Conservation (phyloP, 1,284 basidiomycete genomes). For the Pisolithus thermaeus region DNA sequence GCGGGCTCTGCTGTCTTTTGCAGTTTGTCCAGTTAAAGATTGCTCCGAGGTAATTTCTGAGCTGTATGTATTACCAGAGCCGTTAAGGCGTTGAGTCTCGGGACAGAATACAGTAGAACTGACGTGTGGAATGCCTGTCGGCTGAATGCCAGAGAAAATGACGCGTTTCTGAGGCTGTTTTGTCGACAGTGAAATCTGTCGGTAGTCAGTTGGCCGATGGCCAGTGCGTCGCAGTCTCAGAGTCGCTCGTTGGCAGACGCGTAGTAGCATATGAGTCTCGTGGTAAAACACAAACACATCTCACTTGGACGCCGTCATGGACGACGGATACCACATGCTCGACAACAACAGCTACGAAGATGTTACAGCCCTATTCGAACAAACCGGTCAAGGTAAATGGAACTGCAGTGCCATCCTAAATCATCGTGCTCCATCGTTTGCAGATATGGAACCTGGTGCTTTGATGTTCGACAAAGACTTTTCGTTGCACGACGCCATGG, state of each 20-base stretch:
- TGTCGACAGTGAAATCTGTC: not conserved
- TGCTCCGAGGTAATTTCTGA: conserved; percentile 93
- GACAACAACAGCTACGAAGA: conserved; percentile 57
- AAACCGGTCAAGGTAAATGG: conserved; percentile 49
- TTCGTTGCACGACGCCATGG: conserved; percentile 82
- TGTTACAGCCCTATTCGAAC: conserved; percentile 50
- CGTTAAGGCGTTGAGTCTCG: conserved; percentile 4
- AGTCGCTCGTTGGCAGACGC: too few species aligned
- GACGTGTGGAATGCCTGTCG: conserved; percentile 84
- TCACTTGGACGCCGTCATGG: conserved; percentile 11
- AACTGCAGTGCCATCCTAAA: not conserved
- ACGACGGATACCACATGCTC: conserved; percentile 33
- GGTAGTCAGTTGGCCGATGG: not conserved
- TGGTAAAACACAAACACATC: too few species aligned
- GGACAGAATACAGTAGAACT: conserved; percentile 12
- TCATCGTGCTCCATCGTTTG: conserved; percentile 1
- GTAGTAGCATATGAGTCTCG: too few species aligned
- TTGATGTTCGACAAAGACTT: conserved; percentile 70
- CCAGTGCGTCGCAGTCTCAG: not conserved
- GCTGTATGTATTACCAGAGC: conserved; percentile 36
- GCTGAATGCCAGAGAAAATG: conserved; percentile 80
- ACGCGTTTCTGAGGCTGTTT: conserved; percentile 26
- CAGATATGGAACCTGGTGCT: conserved; percentile 62
- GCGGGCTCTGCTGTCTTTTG: conserved; percentile 55
- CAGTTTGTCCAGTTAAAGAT: conserved; percentile 80